These are phyloP conservation scores for Elymus sibiricus DNA, from an alignment of 176 grass and related monocot species.

Conservation along the genomic window DNA sequence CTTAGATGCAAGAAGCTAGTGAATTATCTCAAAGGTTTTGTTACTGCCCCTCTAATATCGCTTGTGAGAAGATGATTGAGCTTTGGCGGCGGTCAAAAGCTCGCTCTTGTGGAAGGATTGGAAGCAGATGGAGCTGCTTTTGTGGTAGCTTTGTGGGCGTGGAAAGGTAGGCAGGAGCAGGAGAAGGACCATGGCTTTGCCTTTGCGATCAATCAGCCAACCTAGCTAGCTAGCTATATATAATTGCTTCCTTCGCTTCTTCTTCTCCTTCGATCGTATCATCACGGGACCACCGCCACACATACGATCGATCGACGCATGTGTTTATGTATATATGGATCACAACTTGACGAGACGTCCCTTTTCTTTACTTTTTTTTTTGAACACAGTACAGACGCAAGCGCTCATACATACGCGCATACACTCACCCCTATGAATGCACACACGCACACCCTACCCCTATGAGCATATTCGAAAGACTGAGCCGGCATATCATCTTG, in stretches of 20 bases:
- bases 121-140: not conserved
- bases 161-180: not conserved
- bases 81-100: not conserved
- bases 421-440: too few relatives aligned
- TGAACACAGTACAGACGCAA: too few relatives aligned
- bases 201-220: not conserved
- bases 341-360: not conserved
- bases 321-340: not conserved
- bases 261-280: not conserved
- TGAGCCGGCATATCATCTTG: too few relatives aligned
- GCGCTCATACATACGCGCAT: too few relatives aligned
- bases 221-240: not conserved
- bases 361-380: not conserved
- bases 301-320: not conserved
- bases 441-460: too few relatives aligned
- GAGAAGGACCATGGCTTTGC: conserved; percentile 13
- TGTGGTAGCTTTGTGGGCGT: not conserved
- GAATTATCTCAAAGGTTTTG: not conserved
- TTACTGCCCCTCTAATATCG: not conserved
- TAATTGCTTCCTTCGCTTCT: not conserved
- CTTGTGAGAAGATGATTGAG: not conserved
- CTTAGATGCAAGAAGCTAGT: not conserved
- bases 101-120: not conserved
- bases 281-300: conserved; percentile 12
- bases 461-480: too few relatives aligned